A percentile compares a stretch with the other conserved stretches of the same genome.
These are phyloP conservation scores for Cadophora gregata DNA, from an alignment of 2,329 filamentous ascomycete genomes.

Conservation along the genomic window DNA sequence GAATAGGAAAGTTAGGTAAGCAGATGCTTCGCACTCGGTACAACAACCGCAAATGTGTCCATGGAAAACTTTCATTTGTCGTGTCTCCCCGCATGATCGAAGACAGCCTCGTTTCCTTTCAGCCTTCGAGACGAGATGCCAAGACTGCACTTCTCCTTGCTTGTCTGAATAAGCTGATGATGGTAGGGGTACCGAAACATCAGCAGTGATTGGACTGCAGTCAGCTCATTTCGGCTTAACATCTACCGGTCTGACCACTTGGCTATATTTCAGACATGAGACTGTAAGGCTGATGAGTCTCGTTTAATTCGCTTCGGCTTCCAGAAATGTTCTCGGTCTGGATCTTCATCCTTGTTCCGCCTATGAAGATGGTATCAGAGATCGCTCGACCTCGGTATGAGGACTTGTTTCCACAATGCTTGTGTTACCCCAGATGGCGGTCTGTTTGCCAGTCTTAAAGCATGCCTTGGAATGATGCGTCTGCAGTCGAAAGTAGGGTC, in stretches of 20 bases:
- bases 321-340: neutral
- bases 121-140: constrained; percentile 1
- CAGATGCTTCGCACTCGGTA: neutral
- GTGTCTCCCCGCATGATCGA: constrained; percentile 6
- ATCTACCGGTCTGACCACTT: neutral
- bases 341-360: neutral
- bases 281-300: constrained; percentile 1
- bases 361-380: neutral
- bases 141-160: neutral
- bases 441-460: neutral
- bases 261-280: neutral
- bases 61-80: neutral
- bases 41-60: neutral
- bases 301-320: neutral
- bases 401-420: neutral
- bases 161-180: constrained; percentile 1
- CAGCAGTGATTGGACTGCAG: neutral
- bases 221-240: neutral
- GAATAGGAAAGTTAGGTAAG: neutral
- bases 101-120: neutral
- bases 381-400: neutral
- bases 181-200: too few species aligned
- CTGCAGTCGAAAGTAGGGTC: neutral
- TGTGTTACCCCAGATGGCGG: neutral
- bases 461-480: neutral